phyloP scores from a whole-genome alignment of 2,329 filamentous ascomycete genomes.

The Stagonosporopsis vannaccii region DNA sequence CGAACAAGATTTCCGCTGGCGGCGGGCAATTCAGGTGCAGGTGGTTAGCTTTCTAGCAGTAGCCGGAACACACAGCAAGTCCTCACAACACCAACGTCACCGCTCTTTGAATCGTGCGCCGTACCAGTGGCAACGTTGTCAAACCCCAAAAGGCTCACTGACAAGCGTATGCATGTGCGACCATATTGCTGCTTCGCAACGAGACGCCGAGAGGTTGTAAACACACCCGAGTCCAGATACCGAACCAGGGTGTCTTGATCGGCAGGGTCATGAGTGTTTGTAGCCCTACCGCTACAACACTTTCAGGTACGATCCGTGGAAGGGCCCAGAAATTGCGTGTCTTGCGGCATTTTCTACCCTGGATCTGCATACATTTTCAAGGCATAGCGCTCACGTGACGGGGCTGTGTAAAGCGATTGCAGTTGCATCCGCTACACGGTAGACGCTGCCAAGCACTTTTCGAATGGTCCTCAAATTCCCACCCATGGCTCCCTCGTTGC shows the following conservation, averaged over 20 bases:
- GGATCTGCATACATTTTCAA: constrained; percentile 22
- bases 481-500: constrained; percentile 7
- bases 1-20: constrained; percentile 4
- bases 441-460: constrained; percentile 21
- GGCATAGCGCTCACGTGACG: constrained; percentile 20
- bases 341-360: constrained; percentile 18
- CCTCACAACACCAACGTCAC: constrained; percentile 6
- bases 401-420: constrained; percentile 21
- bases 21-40: not conserved
- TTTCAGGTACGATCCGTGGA: constrained; percentile 12
- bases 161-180: not conserved
- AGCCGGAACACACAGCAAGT: not conserved
- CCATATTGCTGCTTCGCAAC: not conserved
- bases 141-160: not conserved
- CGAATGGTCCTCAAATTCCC: constrained; percentile 28
- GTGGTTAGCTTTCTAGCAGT: constrained; percentile 1
- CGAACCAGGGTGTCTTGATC: constrained; percentile 7
- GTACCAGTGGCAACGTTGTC: not conserved
- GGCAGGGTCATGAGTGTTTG: not conserved
- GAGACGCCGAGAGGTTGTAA: not conserved
- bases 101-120: not conserved
- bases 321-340: constrained; percentile 12
- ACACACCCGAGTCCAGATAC: not conserved
- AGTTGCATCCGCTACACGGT: constrained; percentile 18
- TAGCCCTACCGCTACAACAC: constrained; percentile 3